A percentile compares a stretch with the other conserved stretches of the same genome.
Conservation (phyloP, 1,284 basidiomycete genomes). For the Apiotrichum laibachii region DNA sequence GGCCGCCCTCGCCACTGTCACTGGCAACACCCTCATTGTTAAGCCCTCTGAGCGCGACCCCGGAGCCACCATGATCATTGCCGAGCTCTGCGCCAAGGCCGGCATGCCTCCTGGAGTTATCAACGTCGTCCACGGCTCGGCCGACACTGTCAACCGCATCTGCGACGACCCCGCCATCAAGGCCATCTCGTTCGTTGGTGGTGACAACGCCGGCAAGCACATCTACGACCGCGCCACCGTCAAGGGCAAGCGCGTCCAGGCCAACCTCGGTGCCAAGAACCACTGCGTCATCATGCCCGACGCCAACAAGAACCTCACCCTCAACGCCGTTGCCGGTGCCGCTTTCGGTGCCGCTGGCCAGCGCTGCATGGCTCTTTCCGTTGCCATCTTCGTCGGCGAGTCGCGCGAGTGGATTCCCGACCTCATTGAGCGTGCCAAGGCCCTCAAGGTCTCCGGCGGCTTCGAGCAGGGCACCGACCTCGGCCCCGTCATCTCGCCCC, state of each 20-base stretch:
- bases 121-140: slow-evolving; percentile 85
- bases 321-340: slow-evolving; percentile 91
- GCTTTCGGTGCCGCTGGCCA: slow-evolving; percentile 98
- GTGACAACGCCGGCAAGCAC: slow-evolving; percentile 87
- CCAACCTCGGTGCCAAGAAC: slow-evolving; percentile 96
- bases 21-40: slow-evolving; percentile 82
- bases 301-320: slow-evolving; percentile 91
- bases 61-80: slow-evolving; percentile 95
- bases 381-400: slow-evolving; percentile 76
- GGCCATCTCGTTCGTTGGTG: slow-evolving; percentile 97
- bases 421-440: slow-evolving; percentile 75
- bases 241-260: slow-evolving; percentile 81
- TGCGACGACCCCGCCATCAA: slow-evolving; percentile 89
- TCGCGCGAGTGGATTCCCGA: slow-evolving; percentile 81
- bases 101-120: slow-evolving; percentile 69
- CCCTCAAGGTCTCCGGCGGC: slow-evolving; percentile 81
- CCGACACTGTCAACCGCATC: slow-evolving; percentile 86
- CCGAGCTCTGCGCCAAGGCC: slow-evolving; percentile 85
- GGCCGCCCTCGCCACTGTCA: slow-evolving; percentile 62
- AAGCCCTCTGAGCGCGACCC: slow-evolving; percentile 97
- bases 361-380: slow-evolving; percentile 92
- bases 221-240: slow-evolving; percentile 70
- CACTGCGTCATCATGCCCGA: slow-evolving; percentile 92
- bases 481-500: slow-evolving; percentile 89
- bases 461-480: slow-evolving; percentile 85